Evolutionary conservation across 352 stramenopile genomes (phyloP).

Genomic region (Globisporangium irregulare): DNA sequence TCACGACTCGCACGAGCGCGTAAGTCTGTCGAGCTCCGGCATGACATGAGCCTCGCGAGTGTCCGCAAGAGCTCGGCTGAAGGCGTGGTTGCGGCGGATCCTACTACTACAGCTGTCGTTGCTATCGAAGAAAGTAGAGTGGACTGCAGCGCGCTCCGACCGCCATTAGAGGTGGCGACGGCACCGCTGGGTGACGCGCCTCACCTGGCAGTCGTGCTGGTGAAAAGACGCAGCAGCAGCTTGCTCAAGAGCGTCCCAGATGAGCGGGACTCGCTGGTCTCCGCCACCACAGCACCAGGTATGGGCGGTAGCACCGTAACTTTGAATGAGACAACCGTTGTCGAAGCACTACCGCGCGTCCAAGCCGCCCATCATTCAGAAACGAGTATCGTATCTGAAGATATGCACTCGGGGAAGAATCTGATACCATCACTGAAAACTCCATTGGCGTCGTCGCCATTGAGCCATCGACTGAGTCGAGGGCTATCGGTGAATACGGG

Average conservation of each 20-base stretch:
- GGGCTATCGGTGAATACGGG: neutral
- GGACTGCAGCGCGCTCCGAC: neutral
- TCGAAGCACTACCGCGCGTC: neutral
- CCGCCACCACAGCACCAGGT: neutral
- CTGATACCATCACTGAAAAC: neutral
- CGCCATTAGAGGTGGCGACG: neutral
- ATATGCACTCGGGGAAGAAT: neutral
- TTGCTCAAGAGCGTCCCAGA: constrained; percentile 1
- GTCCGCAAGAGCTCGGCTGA: neutral
- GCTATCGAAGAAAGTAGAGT: neutral
- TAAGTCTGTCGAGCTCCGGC: constrained; percentile 23
- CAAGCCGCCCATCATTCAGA: neutral
- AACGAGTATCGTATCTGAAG: neutral
- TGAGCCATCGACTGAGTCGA: neutral
- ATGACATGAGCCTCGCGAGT: neutral
- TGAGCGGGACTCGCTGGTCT: constrained; percentile 3
- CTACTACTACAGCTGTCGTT: neutral
- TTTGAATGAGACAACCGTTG: neutral
- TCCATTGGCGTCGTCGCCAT: neutral
- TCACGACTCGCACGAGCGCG: constrained; percentile 39
- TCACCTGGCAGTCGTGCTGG: neutral
- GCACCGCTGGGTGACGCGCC: neutral
- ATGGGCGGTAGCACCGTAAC: neutral
- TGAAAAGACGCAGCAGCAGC: neutral
- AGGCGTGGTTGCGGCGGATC: neutral